These are phyloP conservation scores for Pythium graminicola DNA, from an alignment of 352 stramenopile species.

Conservation along the genomic window DNA sequence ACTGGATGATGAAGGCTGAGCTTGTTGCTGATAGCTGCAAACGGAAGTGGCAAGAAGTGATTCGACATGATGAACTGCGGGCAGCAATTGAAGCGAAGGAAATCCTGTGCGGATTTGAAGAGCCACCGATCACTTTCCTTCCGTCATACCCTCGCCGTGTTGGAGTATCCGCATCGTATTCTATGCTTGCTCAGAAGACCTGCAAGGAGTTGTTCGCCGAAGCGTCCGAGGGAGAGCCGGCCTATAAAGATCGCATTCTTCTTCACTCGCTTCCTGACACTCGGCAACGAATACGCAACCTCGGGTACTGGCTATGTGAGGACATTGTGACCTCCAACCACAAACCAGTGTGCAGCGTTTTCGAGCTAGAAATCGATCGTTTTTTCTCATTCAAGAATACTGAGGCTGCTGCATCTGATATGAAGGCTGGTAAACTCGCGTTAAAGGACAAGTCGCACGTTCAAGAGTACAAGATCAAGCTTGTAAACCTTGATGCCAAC, in stretches of 20 bases:
- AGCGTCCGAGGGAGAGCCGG: slow-evolving; percentile 20
- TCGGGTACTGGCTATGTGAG: slow-evolving; percentile 64
- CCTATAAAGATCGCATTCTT: slow-evolving; percentile 74
- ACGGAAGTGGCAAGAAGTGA: slow-evolving; percentile 65
- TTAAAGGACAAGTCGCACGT: slow-evolving; percentile 56
- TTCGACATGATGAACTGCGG: slow-evolving; percentile 65
- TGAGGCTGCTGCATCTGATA: slow-evolving; percentile 39
- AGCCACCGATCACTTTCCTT: slow-evolving; percentile 67
- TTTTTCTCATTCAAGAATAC: slow-evolving; percentile 66
- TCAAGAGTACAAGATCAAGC: slow-evolving; percentile 62
- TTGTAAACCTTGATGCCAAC: slow-evolving; percentile 69
- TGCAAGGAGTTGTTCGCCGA: slow-evolving; percentile 52
- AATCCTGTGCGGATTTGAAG: slow-evolving; percentile 81
- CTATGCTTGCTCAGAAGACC: slow-evolving; percentile 52
- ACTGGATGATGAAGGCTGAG: slow-evolving; percentile 55
- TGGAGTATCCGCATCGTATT: slow-evolving; percentile 51
- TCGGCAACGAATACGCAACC: slow-evolving; percentile 45
- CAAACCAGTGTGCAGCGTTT: slow-evolving; percentile 68
- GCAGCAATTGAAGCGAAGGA: slow-evolving; percentile 74
- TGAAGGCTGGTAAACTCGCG: slow-evolving; percentile 40
- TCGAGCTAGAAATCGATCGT: slow-evolving; percentile 67
- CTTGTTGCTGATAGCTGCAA: slow-evolving; percentile 50
- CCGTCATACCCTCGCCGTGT: slow-evolving; percentile 66
- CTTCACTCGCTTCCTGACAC: slow-evolving; percentile 62
- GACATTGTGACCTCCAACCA: slow-evolving; percentile 56